Base-by-base conservation (phyloP, 768 basidiomycete species). In the Fibroporia radiculosa region DNA sequence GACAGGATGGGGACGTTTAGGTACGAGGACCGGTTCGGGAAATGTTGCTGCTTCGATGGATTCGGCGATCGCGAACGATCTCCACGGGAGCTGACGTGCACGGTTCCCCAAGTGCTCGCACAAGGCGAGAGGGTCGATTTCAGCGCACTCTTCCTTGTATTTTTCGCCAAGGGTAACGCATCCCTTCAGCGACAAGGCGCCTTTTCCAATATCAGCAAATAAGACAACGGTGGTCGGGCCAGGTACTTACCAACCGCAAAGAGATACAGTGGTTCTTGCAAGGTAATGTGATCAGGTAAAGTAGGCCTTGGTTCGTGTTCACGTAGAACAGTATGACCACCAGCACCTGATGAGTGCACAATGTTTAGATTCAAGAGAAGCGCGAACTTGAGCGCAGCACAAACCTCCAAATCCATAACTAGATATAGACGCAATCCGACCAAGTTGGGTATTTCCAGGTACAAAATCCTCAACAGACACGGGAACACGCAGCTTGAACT, bases 1-100 rank as follows among this genome's bases (percentile, higher is more conserved):
- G 19, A 74, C 41, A 1, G 64, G 58, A n/a, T 60, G 57, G 25
- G 27, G 14, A 8, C 6, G 8, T 8, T 41, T 16, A 33, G 24
- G 27, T 25, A 31, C 29, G 24, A 29, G 28, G 13, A 31, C 28
- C 3, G 47, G 47, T 8, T 25, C 31, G 4, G 47, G 31, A 34
- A 48, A 48, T 22, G 40, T 3, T 7, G 40, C n/a, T n/a, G 16
- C 7, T 12, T 23, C 19, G 4, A 24, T 22, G 19, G 12, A 51
- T 1, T 31, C 12, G 8, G 25, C 24, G 13, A 42, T 29, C 7
- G 27, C 41, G 20, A 7, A 27, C n/a, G 41, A 28, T 19, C 41
- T 42, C 41, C 41, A 38, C n/a, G n/a, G n/a, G n/a, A 42, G 27
- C 24, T 44, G 42, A 12, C 42, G 42, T 22, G 42, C 29, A 19